Percentiles rank a stretch among this genome's conserved stretches.
These are phyloP conservation scores for Lentinula novae-zelandiae DNA, from an alignment of 1,284 basidiomycete species.

Conservation along the genomic window DNA sequence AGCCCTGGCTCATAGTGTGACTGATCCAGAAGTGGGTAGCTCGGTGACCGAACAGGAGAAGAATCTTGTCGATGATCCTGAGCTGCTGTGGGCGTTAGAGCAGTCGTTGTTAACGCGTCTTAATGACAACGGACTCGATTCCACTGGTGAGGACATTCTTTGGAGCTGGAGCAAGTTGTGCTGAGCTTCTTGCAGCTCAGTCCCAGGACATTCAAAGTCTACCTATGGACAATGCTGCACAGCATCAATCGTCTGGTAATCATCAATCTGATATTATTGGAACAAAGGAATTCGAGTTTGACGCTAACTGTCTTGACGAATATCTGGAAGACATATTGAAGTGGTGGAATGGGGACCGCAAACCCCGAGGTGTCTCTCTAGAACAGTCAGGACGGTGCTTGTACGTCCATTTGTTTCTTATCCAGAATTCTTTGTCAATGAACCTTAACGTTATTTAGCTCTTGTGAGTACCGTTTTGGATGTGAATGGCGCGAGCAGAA, in stretches of 20 bases:
- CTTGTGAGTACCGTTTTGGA: constrained; percentile 74
- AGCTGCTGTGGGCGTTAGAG: constrained; percentile 36
- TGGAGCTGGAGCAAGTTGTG: not conserved
- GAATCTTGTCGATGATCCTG: constrained; percentile 25
- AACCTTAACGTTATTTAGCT: constrained; percentile 34
- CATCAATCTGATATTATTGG: constrained; percentile 56
- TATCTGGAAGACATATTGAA: constrained; percentile 56
- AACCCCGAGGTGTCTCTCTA: constrained; percentile 64
- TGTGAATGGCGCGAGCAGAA: constrained; percentile 84
- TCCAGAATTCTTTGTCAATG: constrained; percentile 6
- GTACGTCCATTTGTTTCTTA: constrained; percentile 37
- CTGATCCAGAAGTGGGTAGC: constrained; percentile 27
- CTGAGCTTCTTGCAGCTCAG: not conserved
- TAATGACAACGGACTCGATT: not conserved
- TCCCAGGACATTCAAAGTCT: not conserved
- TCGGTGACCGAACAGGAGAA: constrained; percentile 4
- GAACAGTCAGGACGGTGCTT: constrained; percentile 61
- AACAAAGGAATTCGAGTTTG: constrained; percentile 55
- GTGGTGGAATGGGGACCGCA: constrained; percentile 75
- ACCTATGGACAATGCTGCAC: not conserved
- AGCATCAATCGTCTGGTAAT: not conserved
- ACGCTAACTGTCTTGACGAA: constrained; percentile 50
- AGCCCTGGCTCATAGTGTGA: constrained; percentile 66
- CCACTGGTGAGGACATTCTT: not conserved
- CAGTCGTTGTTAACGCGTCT: constrained; percentile 23